Conservation (phyloP, 352 stramenopile species). For the Globisporangium cystogenes region DNA sequence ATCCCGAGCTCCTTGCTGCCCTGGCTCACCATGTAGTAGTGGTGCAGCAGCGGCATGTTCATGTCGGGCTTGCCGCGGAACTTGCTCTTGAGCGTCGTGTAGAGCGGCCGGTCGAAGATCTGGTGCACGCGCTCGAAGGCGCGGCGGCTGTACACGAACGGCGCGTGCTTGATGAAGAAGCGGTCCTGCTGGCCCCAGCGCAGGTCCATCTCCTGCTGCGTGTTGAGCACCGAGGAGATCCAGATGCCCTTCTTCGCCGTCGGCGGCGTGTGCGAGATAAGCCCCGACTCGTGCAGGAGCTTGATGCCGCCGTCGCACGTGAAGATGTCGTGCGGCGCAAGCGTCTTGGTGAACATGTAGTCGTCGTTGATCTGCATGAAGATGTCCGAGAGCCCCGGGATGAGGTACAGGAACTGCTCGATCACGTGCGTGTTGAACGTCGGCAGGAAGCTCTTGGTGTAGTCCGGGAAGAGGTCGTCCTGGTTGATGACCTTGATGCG, state of each 20-base stretch:
- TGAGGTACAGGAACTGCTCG: slow-evolving; percentile 86
- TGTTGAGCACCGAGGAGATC: slow-evolving; percentile 85
- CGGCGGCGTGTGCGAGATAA: slow-evolving; percentile 74
- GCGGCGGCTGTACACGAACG: slow-evolving; percentile 72
- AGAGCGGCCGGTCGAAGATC: slow-evolving; percentile 80
- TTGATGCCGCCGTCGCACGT: slow-evolving; percentile 83
- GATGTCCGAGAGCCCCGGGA: slow-evolving; percentile 82
- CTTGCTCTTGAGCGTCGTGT: slow-evolving; percentile 81
- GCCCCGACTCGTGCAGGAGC: slow-evolving; percentile 62
- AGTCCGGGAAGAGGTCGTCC: slow-evolving; percentile 79
- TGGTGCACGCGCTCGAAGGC: slow-evolving; percentile 83
- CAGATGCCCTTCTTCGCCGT: slow-evolving; percentile 83
- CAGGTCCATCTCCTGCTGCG: slow-evolving; percentile 85
- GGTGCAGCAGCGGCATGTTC: slow-evolving; percentile 85
- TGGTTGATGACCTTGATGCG: slow-evolving; percentile 86
- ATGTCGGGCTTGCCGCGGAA: slow-evolving; percentile 83
- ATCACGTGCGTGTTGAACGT: slow-evolving; percentile 89
- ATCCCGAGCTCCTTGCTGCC: slow-evolving; percentile 76
- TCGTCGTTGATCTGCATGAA: slow-evolving; percentile 90
- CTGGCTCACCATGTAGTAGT: slow-evolving; percentile 87
- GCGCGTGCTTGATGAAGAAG: slow-evolving; percentile 86
- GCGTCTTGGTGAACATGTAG: slow-evolving; percentile 83
- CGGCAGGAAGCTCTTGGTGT: slow-evolving; percentile 73
- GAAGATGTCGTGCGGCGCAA: slow-evolving; percentile 83
- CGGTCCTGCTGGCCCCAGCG: slow-evolving; percentile 71